Evolutionary conservation across 768 basidiomycete genomes (phyloP).

Genomic region (Clavaria fumosa): DNA sequence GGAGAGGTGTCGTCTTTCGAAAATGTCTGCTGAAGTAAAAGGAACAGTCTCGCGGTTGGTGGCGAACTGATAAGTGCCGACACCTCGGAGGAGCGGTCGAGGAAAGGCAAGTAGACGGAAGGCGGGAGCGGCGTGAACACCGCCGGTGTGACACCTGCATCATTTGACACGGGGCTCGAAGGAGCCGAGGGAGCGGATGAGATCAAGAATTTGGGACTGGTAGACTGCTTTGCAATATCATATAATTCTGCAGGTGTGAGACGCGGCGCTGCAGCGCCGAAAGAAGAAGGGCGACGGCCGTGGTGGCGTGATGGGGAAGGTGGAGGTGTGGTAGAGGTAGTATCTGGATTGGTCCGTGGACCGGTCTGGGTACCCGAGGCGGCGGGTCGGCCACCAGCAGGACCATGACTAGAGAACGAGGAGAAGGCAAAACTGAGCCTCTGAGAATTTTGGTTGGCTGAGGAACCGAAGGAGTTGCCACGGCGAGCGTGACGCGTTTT

Average conservation of each 20-base stretch:
- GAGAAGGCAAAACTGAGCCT: slow-evolving; percentile 53
- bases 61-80: slow-evolving; percentile 43
- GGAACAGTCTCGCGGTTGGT: slow-evolving; percentile 56
- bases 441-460: slow-evolving; percentile 1
- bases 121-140: slow-evolving; percentile 64
- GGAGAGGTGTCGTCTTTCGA: slow-evolving; percentile 20
- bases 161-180: slow-evolving; percentile 8
- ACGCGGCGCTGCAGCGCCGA: slow-evolving; percentile 35
- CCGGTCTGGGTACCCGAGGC: slow-evolving; percentile 22
- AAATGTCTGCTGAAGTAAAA: slow-evolving; percentile 61
- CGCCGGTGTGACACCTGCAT: slow-evolving; percentile 28
- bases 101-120: slow-evolving; percentile 72
- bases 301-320: slow-evolving; percentile 34
- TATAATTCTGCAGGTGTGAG: slow-evolving; percentile 9
- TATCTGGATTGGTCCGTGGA: slow-evolving; percentile 20
- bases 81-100: slow-evolving; percentile 72
- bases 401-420: slow-evolving; percentile 31
- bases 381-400: slow-evolving; percentile 15
- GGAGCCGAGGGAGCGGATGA: slow-evolving; percentile 12
- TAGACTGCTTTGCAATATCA: slow-evolving; percentile 10
- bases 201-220: slow-evolving; percentile 10
- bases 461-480: slow-evolving; percentile 7
- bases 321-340: slow-evolving; percentile 1
- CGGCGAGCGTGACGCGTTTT: slow-evolving; percentile 19
- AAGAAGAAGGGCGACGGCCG: too few relatives aligned